A percentile compares a stretch with the other conserved stretches of the same genome.
Evolutionary conservation across 371 early-diverging fungal species (phyloP).

Genomic region (Pancytospora epiphaga): DNA sequence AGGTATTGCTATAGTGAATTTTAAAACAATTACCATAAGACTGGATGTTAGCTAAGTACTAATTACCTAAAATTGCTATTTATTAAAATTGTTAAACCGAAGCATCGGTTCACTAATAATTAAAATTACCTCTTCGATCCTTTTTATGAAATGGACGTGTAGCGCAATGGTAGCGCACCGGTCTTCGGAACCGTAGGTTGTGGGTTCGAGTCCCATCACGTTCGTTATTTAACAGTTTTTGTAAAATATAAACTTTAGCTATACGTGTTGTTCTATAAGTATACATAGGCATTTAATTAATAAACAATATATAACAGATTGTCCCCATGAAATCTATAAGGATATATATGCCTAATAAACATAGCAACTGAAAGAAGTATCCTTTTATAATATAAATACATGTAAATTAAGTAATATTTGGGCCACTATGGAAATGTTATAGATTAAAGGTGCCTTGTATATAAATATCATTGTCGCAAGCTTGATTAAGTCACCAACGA

Average conservation of each 20-base stretch:
- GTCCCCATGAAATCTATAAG: not conserved
- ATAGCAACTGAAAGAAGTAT: no score
- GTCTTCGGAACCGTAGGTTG: constrained; percentile 31
- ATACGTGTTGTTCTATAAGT: no score
- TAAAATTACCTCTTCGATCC: no score
- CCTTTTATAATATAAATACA: constrained; percentile 19
- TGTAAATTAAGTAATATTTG: constrained; percentile 47
- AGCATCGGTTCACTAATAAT: no score
- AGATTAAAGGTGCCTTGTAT: constrained; percentile 26
- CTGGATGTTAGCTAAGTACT: no score
- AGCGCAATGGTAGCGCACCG: constrained; percentile 31
- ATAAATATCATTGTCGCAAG: constrained; percentile 30
- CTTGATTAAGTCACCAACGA: constrained; percentile 50
- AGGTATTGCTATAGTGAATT: no score
- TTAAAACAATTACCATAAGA: no score
- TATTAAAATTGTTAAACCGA: no score
- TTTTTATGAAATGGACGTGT: constrained; percentile 12
- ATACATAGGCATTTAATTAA: no score
- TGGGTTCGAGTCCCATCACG: constrained; percentile 31
- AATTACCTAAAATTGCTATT: no score
- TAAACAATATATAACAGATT: not conserved
- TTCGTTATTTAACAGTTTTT: not conserved
- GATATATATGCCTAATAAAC: not conserved
- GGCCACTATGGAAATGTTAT: constrained; percentile 25
- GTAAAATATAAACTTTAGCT: not conserved